Evolutionary conservation across 1,284 basidiomycete species (phyloP), one percentile per base, ranked within the genome.

Genomic region (Rhodotorula sp.): DNA sequence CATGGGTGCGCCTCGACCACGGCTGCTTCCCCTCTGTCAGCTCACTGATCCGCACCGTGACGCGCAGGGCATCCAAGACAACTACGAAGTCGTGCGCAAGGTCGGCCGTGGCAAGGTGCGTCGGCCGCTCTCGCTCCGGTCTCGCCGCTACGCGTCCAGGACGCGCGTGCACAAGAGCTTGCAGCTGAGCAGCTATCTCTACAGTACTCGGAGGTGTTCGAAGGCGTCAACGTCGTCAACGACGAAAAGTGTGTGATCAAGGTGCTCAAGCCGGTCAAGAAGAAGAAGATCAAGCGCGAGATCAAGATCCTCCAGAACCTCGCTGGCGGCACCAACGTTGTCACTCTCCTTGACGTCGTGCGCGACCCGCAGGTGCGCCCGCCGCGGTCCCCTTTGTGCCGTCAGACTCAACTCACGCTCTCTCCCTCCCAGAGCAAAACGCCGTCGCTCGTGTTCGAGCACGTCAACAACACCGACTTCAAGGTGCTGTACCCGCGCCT

Each of bases 261-360:
- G 83, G 95, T 98, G 63, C 86, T 99, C 75, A 99, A 99, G 83
- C 97, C 97, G 0, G 95, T 99, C 64, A 98, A 99, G 87, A 98
- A 98, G 88, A 98, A 98, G 88, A 99, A 99, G 86, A 98, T 99
- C 84, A 99, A 98, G 86, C 88, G 97, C 74, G 96, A 99, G 85
- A 97, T 99, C 84, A 99, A 99, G 48, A 64, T 98, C 79, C 83
- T 98, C 52, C 95, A 97, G 83, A 98, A 98, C 82, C 86, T 99
- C 48, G 92, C 93, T 0, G 96, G 96, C 41, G 97, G 97, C 27
- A 94, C 95, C 8, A 81, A 99, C 90, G 84, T 90, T 86, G 81
- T 95, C 86, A 80, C 87, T 17, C 86, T 99, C 61, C 85, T 98
- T 71, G 96, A 99, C 80, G 95, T 99, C 74, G 97, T 99, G 71